Conservation (phyloP, 306 rosid species). For the Fragaria ananassa region DNA sequence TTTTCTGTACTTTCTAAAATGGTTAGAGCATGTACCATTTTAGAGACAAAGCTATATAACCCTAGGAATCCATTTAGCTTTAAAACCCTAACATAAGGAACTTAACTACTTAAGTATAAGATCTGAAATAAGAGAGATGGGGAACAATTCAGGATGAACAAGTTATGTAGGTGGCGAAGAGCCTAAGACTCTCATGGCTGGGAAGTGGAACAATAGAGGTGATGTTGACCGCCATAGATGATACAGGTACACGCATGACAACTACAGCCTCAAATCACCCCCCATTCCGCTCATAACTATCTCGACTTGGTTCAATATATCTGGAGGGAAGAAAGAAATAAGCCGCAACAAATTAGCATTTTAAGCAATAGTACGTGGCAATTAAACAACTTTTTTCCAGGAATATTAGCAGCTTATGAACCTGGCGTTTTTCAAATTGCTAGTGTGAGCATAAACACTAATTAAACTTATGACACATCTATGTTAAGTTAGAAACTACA, state of each 20-base stretch:
- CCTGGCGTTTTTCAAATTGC: neutral
- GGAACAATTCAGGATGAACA: neutral
- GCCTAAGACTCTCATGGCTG: slow-evolving; percentile 6
- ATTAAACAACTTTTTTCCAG: neutral
- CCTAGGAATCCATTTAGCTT: neutral
- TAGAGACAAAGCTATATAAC: neutral
- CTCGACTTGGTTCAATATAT: slow-evolving; percentile 84
- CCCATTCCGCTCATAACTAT: slow-evolving; percentile 67
- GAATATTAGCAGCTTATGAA: neutral
- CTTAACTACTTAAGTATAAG: neutral
- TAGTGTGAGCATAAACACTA: neutral
- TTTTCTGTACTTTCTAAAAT: neutral
- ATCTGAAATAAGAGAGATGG: neutral
- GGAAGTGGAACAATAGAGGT: neutral
- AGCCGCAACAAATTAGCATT: neutral
- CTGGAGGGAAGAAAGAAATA: slow-evolving; percentile 32
- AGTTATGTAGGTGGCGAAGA: neutral
- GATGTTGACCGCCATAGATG: slow-evolving; percentile 22
- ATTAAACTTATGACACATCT: neutral
- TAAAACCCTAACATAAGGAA: neutral
- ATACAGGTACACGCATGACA: slow-evolving; percentile 20
- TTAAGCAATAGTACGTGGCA: neutral
- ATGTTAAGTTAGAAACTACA: neutral
- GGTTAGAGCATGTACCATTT: neutral
- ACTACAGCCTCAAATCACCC: slow-evolving; percentile 50